phyloP scores from a whole-genome alignment of 2,329 filamentous ascomycete species.

The Chrysosphaeria jannelii region DNA sequence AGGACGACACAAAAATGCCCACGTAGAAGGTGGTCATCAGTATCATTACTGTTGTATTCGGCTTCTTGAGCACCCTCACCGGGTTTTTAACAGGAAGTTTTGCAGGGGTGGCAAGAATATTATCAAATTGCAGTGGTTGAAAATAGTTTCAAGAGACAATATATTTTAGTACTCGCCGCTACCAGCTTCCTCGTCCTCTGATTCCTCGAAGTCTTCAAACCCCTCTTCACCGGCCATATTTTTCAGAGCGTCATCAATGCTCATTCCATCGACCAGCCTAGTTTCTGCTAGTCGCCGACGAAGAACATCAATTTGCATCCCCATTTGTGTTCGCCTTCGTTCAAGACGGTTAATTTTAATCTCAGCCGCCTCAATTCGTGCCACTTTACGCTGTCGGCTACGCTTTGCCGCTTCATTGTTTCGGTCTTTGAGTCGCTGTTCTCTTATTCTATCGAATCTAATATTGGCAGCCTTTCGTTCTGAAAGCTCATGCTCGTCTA shows the following conservation, averaged over 20 bases:
- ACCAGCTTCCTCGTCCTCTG: no score
- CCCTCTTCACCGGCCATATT: no score
- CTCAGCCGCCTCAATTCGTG: conserved; percentile 4
- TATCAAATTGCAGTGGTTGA: conserved; percentile 1
- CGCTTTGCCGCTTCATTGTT: conserved; percentile 6
- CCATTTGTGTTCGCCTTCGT: conserved; percentile 1
- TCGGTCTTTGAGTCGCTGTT: conserved; percentile 5
- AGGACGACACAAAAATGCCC: no score
- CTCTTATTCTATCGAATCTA: conserved; percentile 5
- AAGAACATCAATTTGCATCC: conserved; percentile 2
- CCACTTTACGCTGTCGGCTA: conserved; percentile 5
- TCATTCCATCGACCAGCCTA: no score
- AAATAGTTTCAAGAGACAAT: no score
- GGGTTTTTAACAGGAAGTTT: not conserved
- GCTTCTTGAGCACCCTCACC: not conserved
- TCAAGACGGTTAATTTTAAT: conserved; percentile 1
- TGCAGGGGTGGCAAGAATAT: not conserved
- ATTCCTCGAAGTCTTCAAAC: no score
- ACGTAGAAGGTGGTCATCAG: conserved; percentile 1
- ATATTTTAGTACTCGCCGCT: no score
- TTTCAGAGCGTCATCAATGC: no score
- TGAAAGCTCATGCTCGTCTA: conserved; percentile 2
- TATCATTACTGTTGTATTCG: conserved; percentile 1
- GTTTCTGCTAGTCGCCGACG: conserved; percentile 1
- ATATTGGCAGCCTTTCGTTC: conserved; percentile 4